These are phyloP conservation scores for Hypoxylon sp. DNA, from an alignment of 2,329 filamentous ascomycete species.

Conservation along the genomic window DNA sequence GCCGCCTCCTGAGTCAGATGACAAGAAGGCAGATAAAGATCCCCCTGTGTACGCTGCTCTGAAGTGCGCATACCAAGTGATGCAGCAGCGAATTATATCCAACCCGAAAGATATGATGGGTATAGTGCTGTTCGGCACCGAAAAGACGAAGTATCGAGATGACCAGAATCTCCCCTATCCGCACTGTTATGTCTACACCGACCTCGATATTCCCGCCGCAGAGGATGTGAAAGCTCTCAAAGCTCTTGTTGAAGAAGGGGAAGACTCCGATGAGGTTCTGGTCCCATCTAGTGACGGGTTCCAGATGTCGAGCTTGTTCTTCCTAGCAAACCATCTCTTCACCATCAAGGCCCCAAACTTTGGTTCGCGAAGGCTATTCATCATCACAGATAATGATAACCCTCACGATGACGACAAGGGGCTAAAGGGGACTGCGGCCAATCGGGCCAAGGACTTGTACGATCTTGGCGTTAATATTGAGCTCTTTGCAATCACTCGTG, in stretches of 20 bases:
- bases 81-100: conserved; percentile 98
- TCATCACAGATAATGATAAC: conserved; percentile 94
- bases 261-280: conserved; percentile 78
- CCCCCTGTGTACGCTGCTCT: conserved; percentile 86
- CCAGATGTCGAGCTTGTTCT: conserved; percentile 90
- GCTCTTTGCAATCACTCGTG: conserved; percentile 87
- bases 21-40: conserved; percentile 83
- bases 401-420: conserved; percentile 82
- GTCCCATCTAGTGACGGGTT: conserved; percentile 77
- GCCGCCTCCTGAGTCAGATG: conserved; percentile 72
- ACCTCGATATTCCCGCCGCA: conserved; percentile 89
- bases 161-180: conserved; percentile 79
- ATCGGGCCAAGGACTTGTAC: conserved; percentile 93
- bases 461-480: conserved; percentile 94
- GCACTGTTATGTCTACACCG: conserved; percentile 91
- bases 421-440: conserved; percentile 81
- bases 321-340: conserved; percentile 96
- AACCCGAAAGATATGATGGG: conserved; percentile 98
- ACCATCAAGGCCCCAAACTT: conserved; percentile 96
- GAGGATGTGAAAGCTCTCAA: conserved; percentile 87
- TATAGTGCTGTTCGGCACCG: conserved; percentile 90
- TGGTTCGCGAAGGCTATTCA: conserved; percentile 90
- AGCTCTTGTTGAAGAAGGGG: conserved; percentile 82
- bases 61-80: conserved; percentile 93
- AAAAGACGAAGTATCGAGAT: conserved; percentile 83